Evolutionary conservation across 306 rosid genomes (phyloP).

Genomic region (Rosa lucieae): DNA sequence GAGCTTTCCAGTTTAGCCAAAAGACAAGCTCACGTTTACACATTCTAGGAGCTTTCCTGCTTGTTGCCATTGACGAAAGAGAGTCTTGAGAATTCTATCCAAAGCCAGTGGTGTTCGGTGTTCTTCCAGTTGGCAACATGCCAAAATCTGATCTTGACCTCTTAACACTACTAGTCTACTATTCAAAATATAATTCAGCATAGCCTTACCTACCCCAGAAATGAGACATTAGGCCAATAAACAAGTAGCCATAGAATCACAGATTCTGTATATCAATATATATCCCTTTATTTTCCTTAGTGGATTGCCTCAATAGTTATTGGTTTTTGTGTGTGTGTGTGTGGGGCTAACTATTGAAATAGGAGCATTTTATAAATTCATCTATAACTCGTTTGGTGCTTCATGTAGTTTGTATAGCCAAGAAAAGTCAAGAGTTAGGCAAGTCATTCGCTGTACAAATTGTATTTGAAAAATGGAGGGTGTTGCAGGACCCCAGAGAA

Average conservation of each 20-base stretch:
- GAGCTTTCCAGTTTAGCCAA: slow-evolving; percentile 11
- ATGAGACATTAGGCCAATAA: slow-evolving; percentile 13
- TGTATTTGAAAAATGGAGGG: slow-evolving; percentile 3
- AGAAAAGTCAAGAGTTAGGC: slow-evolving; percentile 32
- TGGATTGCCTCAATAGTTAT: slow-evolving; percentile 8
- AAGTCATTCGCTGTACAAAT: slow-evolving; percentile 33
- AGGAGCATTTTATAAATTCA: neutral
- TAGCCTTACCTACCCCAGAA: slow-evolving; percentile 5
- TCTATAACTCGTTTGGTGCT: neutral
- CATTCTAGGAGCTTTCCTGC: slow-evolving; percentile 32
- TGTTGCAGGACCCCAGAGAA: neutral
- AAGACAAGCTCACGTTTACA: neutral
- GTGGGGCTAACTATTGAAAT: neutral
- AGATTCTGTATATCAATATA: neutral
- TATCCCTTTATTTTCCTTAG: neutral
- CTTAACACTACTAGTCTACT: slow-evolving; percentile 24
- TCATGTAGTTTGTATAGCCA: slow-evolving; percentile 11
- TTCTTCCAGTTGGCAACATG: slow-evolving; percentile 32
- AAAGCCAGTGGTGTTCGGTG: slow-evolving; percentile 8
- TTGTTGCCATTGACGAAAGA: slow-evolving; percentile 18
- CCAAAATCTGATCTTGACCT: slow-evolving; percentile 48
- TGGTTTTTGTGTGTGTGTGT: too few relatives aligned
- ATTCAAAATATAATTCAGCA: slow-evolving; percentile 5
- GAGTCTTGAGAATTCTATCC: slow-evolving; percentile 22
- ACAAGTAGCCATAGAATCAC: neutral